Evolutionary conservation across 1,284 basidiomycete genomes (phyloP), one percentile per base, ranked within the genome.

Genomic region (Apiotrichum siamense): DNA sequence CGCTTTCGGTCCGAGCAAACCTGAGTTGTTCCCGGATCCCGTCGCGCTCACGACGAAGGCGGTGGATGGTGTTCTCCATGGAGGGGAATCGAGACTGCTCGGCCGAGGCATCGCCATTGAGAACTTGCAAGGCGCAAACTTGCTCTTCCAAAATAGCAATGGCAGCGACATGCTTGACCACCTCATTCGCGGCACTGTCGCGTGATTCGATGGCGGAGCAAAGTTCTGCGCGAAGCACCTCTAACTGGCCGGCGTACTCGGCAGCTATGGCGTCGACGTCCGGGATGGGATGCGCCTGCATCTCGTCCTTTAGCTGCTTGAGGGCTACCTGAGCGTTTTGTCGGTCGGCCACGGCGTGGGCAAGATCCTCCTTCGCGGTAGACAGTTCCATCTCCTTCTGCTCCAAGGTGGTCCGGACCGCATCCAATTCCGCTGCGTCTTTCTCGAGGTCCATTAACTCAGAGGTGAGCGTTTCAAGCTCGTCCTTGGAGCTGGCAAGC

Each of bases 241-340:
- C 45, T 0, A 63, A 23, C 44, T 52, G 51, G 54, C 62, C 62
- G 38, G 57, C 54, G 43, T 63, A 35, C 25, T 63, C 57, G 5
- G 55, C 44, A 15, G 52, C 38, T 17, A 66, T 29, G 26, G 50
- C 61, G 17, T 66, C 60, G 23, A 65, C 59, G n/a, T 26, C 17
- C 43, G 64, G 65, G 18, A 44, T n/a, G 9, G 60, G 45, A 27
- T 52, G 63, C 2, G 59, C 33, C 4, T 11, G 13, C 33, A 39
- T n/a, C 35, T 52, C 50, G 33, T 38, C 20, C 13, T 31, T 18
- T 3, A 52, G 44, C 25, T 27, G n/a, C 39, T 29, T 27, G 27
- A 52, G 37, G 17, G 31, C 32, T 2, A 12, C 10, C 12, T 42
- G 40, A 27, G 44, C 35, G 3, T 31, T 25, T 21, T 47, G 36